These are phyloP conservation scores for Ananas comosus DNA, from an alignment of 176 grass and related monocot species.

Conservation along the genomic window DNA sequence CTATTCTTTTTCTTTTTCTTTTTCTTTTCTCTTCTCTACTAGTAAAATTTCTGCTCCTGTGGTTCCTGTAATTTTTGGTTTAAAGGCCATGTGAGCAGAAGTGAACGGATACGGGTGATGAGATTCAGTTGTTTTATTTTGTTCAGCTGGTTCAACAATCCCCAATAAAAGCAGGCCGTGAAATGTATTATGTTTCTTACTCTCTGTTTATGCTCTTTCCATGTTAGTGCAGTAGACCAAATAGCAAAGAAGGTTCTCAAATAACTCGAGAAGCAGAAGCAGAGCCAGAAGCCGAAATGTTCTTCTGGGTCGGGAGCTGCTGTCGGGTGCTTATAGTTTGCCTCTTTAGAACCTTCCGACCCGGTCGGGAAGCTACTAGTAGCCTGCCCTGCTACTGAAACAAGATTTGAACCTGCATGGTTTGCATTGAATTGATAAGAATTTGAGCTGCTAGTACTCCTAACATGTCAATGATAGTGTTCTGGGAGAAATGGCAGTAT, in stretches of 20 bases:
- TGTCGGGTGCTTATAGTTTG: no score
- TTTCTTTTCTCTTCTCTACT: background rate
- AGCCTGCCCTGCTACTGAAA: background rate
- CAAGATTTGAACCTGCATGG: background rate
- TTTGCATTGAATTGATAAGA: background rate
- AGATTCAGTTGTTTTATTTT: slow-evolving; percentile 30
- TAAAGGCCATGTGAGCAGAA: slow-evolving; percentile 74
- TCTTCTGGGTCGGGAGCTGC: no score
- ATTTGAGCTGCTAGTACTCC: background rate
- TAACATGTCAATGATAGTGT: no score
- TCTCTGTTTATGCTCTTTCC: background rate
- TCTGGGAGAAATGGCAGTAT: no score
- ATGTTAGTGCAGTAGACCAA: background rate
- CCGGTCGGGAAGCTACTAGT: no score
- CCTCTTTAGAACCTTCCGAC: no score
- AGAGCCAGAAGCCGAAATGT: no score
- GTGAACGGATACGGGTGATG: slow-evolving; percentile 27
- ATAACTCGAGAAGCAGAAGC: no score
- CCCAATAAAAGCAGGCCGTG: slow-evolving; percentile 25
- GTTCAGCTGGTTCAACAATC: slow-evolving; percentile 16
- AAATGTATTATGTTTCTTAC: slow-evolving; percentile 18
- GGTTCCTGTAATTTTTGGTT: slow-evolving; percentile 99
- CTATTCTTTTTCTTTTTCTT: slow-evolving; percentile 46
- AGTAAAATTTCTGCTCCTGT: slow-evolving; percentile 53
- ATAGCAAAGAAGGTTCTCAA: no score